Percentiles rank a stretch among this genome's conserved stretches.
Conservation (phyloP, 108 stramenopile genomes). For the Discostella stelligeroides region DNA sequence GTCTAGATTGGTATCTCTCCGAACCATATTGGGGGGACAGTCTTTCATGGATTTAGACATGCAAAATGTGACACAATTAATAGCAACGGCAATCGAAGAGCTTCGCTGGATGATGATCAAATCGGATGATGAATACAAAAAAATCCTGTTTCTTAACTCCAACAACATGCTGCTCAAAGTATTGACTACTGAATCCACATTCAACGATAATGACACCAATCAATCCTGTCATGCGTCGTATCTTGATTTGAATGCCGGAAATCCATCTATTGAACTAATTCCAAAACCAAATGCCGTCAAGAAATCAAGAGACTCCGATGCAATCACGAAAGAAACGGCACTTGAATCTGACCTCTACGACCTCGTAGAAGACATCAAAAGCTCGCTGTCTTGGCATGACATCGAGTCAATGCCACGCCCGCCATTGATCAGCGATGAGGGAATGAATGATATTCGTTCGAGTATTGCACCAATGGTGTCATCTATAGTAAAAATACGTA, state of each 20-base stretch:
- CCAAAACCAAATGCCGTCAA: not conserved
- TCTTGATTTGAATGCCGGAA: slow-evolving; percentile 10
- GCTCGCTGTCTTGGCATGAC: slow-evolving; percentile 19
- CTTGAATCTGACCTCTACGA: slow-evolving; percentile 45
- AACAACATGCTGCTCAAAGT: slow-evolving; percentile 11
- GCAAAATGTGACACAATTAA: slow-evolving; percentile 1
- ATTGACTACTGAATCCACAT: not conserved
- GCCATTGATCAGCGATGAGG: slow-evolving; percentile 1
- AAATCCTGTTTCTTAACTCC: slow-evolving; percentile 22
- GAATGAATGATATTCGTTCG: slow-evolving; percentile 16
- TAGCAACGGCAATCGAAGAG: slow-evolving; percentile 9
- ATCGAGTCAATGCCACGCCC: slow-evolving; percentile 9
- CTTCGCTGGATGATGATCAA: slow-evolving; percentile 8
- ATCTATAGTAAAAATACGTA: not conserved
- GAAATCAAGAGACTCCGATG: slow-evolving; percentile 1
- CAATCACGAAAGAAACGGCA: slow-evolving; percentile 24
- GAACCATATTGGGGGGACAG: slow-evolving; percentile 10
- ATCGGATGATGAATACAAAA: not conserved
- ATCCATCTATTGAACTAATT: slow-evolving; percentile 20
- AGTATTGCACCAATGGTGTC: not conserved
- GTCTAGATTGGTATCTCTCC: slow-evolving; percentile 6
- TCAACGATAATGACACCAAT: not conserved
- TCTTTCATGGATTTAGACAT: slow-evolving; percentile 26
- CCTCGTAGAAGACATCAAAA: slow-evolving; percentile 24
- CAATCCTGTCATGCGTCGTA: slow-evolving; percentile 18